Percentiles rank a stretch among this genome's conserved stretches.
phyloP scores from a whole-genome alignment of 164 flowering plant species.

The Stephania cephalantha region DNA sequence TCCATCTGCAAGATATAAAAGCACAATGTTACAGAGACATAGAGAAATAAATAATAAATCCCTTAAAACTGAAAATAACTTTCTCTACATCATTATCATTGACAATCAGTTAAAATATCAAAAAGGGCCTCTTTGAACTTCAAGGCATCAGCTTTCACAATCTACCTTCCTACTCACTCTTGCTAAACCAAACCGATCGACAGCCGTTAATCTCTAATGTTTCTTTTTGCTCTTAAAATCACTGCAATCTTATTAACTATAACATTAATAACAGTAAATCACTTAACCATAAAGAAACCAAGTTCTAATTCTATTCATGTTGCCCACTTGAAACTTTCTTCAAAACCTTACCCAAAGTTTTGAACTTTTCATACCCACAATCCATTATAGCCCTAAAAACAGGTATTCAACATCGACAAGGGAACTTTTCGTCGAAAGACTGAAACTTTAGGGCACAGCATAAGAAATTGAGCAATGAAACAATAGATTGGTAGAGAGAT shows the following conservation, averaged over 20 bases:
- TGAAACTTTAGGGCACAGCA: neutral
- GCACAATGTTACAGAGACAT: conserved; percentile 24
- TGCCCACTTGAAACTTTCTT: too few species aligned
- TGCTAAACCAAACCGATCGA: neutral
- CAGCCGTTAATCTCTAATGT: neutral
- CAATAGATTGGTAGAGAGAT: neutral
- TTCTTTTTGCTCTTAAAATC: neutral
- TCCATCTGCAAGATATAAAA: conserved; percentile 86
- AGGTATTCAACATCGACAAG: neutral
- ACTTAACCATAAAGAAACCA: too few species aligned
- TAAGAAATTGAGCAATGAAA: neutral
- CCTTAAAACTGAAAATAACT: neutral
- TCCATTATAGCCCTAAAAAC: neutral
- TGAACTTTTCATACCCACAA: neutral
- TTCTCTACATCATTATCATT: neutral
- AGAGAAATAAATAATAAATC: conserved; percentile 2
- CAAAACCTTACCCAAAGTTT: too few species aligned
- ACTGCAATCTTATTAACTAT: neutral
- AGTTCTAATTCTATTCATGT: too few species aligned
- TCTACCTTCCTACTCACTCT: neutral
- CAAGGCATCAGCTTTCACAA: neutral
- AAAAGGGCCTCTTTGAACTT: neutral
- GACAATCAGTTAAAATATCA: neutral
- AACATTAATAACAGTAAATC: neutral
- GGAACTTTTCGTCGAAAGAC: neutral